Evolutionary conservation across 176 grass and related monocot genomes (phyloP), one percentile per base, ranked within the genome.

Genomic region (Ampelocalamus luodianensis): DNA sequence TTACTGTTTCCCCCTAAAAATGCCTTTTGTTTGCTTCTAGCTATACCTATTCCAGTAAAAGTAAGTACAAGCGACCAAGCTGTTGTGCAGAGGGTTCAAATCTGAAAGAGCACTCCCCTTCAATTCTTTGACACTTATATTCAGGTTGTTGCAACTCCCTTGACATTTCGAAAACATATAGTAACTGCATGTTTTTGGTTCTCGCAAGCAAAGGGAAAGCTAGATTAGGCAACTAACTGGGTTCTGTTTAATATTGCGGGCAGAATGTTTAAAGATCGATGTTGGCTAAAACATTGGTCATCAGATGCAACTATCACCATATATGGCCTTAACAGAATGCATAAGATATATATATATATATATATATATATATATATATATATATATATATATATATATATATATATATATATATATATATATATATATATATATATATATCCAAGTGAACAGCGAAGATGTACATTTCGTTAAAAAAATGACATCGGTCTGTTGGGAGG

Each of bases 101-200:
- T 69, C 50, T 69, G 77, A 62, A 76, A 46, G 26, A 48, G 13
- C 24, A 26, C 32, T 69, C 12, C 55, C 71, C 74, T 74, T 90
- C 39, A 79, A 62, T 79, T 79, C 74, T 29, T 29, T 61, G 17
- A 11, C 68, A 87, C 17, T 79, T 87, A 50, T 83, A 56, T 60
- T 66, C 49, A 34, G 39, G 84, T 87, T 87, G 84, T 87, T 90
- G 67, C 49, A 90, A 90, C 84, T 83, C 68, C 84, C 84, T 67
- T 87, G 46, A 49, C 42, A 68, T 73, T 90, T n/a, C 78, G 29
- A 72, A 82, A 79, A 90, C 51, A 79, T 60, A 60, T 76, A 74
- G 74, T 68, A 87, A 40, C 29, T 61, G 40, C 79, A 68, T 87
- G 74, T 50, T 38, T 77, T 85, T 70, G 27, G 51, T 74, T 86